Conservation (phyloP, 306 rosid species). For the Medicago lupulina region DNA sequence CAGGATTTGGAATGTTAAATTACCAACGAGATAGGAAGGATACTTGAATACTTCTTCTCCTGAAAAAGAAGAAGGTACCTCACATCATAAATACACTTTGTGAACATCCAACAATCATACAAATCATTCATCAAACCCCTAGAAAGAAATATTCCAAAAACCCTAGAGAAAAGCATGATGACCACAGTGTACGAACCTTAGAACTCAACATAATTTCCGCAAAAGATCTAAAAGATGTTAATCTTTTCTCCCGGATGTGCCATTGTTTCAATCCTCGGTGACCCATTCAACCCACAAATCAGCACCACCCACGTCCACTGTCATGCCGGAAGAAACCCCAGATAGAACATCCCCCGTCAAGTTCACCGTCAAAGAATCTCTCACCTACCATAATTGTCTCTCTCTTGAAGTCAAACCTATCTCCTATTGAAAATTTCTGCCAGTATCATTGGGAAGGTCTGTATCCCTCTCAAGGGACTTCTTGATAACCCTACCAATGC, state of each 20-base stretch:
- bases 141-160: no score
- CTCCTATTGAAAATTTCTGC: constrained; percentile 53
- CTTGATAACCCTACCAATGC: constrained; percentile 48
- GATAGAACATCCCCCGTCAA: constrained; percentile 62
- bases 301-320: constrained; percentile 51
- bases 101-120: no score
- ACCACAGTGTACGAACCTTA: constrained; percentile 55
- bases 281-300: constrained; percentile 30
- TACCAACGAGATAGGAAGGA: no score
- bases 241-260: constrained; percentile 69
- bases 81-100: no score
- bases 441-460: constrained; percentile 64
- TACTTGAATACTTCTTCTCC: no score
- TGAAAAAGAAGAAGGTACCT: no score
- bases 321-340: constrained; percentile 58
- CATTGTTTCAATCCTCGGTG: constrained; percentile 65
- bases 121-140: no score
- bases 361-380: constrained; percentile 54
- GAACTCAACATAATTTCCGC: constrained; percentile 79
- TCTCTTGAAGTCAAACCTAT: constrained; percentile 53
- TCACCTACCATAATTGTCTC: constrained; percentile 52
- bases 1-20: no score
- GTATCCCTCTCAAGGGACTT: constrained; percentile 65
- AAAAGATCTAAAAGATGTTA: constrained; percentile 67
- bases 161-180: no score